phyloP scores from a whole-genome alignment of 805 yeast genomes.

The Spathaspora sp. region DNA sequence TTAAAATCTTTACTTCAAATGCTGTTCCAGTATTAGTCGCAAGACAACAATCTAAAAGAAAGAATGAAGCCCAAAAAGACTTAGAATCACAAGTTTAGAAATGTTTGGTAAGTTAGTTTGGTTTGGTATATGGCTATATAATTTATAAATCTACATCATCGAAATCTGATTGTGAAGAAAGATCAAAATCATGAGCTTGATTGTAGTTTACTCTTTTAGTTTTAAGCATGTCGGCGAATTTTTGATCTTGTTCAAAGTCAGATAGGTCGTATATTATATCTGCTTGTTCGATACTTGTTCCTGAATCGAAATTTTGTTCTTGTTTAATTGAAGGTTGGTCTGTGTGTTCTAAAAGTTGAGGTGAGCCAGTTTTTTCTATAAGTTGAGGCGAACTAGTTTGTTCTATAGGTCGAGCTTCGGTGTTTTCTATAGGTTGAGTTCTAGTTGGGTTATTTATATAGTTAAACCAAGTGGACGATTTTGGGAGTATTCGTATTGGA shows the following conservation, averaged over 20 bases:
- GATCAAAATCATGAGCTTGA: conserved; percentile 11
- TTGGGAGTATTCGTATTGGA: conserved; percentile 5
- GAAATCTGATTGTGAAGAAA: conserved; percentile 14
- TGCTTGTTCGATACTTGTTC: conserved; percentile 9
- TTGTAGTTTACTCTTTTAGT: conserved; percentile 1
- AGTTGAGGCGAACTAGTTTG: not conserved
- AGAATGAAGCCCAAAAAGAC: not conserved
- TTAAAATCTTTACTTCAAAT: conserved; percentile 56
- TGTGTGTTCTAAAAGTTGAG: not conserved
- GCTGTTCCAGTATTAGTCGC: conserved; percentile 56
- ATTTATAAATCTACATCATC: conserved; percentile 11
- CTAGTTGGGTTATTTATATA: conserved; percentile 1
- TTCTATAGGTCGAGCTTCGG: not conserved
- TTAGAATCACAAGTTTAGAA: not conserved
- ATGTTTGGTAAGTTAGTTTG: not conserved
- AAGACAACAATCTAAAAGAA: conserved; percentile 25
- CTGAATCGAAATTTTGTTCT: not conserved
- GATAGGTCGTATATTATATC: conserved; percentile 18
- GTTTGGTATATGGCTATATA: not conserved
- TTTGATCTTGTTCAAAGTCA: conserved; percentile 17
- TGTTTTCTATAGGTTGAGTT: too few species aligned
- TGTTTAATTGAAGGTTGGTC: not conserved
- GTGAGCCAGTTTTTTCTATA: not conserved
- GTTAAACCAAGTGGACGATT: conserved; percentile 8
- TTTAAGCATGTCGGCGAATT: conserved; percentile 12